Conservation (phyloP, 108 stramenopile genomes). For the Phaeodactylum tricornutum region DNA sequence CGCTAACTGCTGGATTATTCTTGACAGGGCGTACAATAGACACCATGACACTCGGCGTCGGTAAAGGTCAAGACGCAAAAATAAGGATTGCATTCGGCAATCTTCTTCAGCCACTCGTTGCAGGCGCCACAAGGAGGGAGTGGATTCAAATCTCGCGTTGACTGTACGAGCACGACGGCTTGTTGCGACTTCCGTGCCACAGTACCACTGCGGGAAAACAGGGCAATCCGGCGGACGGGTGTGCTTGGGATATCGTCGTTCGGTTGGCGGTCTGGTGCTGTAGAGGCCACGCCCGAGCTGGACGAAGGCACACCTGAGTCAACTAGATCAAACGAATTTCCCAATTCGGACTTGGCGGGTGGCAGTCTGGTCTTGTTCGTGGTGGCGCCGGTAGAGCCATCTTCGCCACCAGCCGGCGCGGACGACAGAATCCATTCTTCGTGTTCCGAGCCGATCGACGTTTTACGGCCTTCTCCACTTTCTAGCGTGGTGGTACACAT, state of each 20-base stretch:
- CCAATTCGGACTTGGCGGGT: slow-evolving; percentile 17
- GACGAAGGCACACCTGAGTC: background rate
- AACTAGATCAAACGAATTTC: too few species aligned
- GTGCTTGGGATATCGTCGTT: slow-evolving; percentile 6
- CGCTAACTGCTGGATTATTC: too few species aligned
- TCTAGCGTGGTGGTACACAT: background rate
- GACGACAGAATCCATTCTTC: slow-evolving; percentile 12
- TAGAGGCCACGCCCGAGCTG: background rate
- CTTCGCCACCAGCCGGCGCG: background rate
- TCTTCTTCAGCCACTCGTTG: slow-evolving; percentile 97
- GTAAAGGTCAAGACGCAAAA: slow-evolving; percentile 94
- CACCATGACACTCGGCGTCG: slow-evolving; percentile 77
- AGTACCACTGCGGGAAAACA: too few species aligned
- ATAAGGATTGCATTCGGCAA: slow-evolving; percentile 92
- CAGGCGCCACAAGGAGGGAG: slow-evolving; percentile 94
- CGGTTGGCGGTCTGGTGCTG: too few species aligned
- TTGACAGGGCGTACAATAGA: slow-evolving; percentile 71
- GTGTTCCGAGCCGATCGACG: slow-evolving; percentile 12
- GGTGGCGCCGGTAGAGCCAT: background rate
- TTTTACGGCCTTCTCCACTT: slow-evolving; percentile 7
- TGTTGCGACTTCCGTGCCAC: slow-evolving; percentile 1
- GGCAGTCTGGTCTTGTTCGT: background rate
- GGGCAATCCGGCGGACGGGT: slow-evolving; percentile 34
- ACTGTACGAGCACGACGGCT: slow-evolving; percentile 13
- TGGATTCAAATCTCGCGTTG: slow-evolving; percentile 75